Conservation (phyloP, 2,329 filamentous ascomycete genomes). For the Neonectria neomacrospora region DNA sequence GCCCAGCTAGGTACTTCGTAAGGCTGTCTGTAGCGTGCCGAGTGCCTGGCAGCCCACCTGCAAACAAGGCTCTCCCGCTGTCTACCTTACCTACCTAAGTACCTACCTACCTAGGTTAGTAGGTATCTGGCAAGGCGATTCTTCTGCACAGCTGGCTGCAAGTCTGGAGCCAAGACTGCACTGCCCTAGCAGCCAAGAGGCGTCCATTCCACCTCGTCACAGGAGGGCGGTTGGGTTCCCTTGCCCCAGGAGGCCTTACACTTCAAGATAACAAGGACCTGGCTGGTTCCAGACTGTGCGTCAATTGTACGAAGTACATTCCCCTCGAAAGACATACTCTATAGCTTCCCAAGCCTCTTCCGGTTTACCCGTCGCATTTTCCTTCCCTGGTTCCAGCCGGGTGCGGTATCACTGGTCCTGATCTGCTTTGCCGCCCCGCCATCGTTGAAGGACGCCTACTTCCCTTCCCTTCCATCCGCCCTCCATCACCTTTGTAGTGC, state of each 20-base stretch:
- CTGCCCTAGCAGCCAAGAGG: background rate
- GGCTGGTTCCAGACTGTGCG: background rate
- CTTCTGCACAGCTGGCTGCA: background rate
- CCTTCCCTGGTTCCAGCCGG: background rate
- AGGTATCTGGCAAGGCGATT: background rate
- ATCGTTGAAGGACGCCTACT: slow-evolving; percentile 2
- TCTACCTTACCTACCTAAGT: no score
- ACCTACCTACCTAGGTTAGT: no score
- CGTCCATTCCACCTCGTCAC: background rate
- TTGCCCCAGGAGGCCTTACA: background rate
- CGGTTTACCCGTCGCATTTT: background rate
- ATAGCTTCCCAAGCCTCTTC: background rate
- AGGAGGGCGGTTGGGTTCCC: background rate
- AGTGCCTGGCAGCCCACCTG: background rate
- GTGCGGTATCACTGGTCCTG: background rate
- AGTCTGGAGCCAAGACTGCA: background rate
- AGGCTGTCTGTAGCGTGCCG: background rate
- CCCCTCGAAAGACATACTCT: slow-evolving; percentile 7
- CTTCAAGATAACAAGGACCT: background rate
- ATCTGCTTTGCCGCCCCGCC: background rate
- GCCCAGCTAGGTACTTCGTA: no score
- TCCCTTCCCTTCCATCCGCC: background rate
- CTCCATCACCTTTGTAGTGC: background rate
- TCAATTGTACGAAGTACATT: background rate
- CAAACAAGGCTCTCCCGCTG: background rate